Conservation (phyloP, 768 basidiomycete genomes). For the Termitomyces eurrhizus region DNA sequence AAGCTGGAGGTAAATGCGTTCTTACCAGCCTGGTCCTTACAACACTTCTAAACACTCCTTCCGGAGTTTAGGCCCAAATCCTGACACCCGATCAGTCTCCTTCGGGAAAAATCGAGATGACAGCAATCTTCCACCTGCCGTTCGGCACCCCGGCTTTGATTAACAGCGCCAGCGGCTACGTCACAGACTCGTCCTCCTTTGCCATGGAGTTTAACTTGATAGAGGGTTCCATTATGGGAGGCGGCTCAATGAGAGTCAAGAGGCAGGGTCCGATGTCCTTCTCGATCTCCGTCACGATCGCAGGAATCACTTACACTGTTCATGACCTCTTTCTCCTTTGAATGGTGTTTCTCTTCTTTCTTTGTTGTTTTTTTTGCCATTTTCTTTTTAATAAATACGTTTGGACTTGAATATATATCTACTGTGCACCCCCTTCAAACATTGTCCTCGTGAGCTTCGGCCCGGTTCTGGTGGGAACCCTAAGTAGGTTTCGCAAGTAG, state of each 20-base stretch:
- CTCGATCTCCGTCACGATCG: not conserved
- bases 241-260: not conserved
- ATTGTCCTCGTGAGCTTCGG: not conserved
- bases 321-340: not conserved
- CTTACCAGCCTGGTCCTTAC: not conserved
- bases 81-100: not conserved
- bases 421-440: not conserved
- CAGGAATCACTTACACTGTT: not conserved
- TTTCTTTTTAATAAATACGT: not conserved
- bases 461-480: not conserved
- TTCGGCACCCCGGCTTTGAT: not conserved
- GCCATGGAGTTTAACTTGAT: not conserved
- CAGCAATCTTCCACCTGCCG: not conserved
- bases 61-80: not conserved
- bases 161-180: not conserved
- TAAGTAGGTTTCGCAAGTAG: not conserved
- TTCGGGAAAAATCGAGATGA: not conserved
- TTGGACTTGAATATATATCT: not conserved
- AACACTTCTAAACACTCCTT: not conserved
- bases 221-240: not conserved
- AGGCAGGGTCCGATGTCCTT: too few relatives aligned
- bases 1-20: not conserved
- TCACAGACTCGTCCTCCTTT: not conserved
- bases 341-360: not conserved
- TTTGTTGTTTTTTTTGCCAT: not conserved